Base-by-base conservation (phyloP, 306 rosid genomes). In the Phaseolus lunatus region DNA sequence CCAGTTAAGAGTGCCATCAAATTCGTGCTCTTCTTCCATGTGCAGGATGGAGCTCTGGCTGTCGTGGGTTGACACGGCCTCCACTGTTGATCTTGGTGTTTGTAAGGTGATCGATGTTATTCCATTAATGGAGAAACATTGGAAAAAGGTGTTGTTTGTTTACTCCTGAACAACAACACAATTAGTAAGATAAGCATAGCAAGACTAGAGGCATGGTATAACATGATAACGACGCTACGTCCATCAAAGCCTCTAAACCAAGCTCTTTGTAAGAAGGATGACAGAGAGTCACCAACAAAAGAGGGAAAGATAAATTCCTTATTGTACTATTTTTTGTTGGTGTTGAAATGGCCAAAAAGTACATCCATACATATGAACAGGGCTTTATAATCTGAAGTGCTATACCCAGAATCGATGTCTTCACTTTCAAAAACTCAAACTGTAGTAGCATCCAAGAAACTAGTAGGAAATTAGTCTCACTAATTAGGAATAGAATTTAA, bases 401-500 rank as follows among this genome's bases (percentile, higher is more conserved):
- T 78, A 78, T 52, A 52, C 39, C 64, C 4, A 4, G 72, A 18
- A 54, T 49, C 79, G 39, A n/a, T 80, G 39, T 78, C 80, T 64
- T 54, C 65, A 49, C 16, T 2, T 49, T 45, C 8, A 44, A 58
- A 79, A 48, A 27, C 75, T 50, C 83, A 73, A 43, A 27, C 50
- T 19, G 29, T 29, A 75, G 79, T 49, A 70, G 22, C 78, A 65
- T 43, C 58, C 70, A 72, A 65, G 19, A 50, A 76, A 52, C 63
- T 33, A 19, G 72, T 14, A 20, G 37, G 53, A 24, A 68, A 22
- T 8, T 16, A 56, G 8, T 62, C 83, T 85, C 9, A 80, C 50
- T 69, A 27, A 49, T 69, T 41, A 56, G 78, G 80, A 78, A 75
- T 56, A 79, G 57, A 84, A 26, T 74, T 73, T 79, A 85, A 77